Evolutionary conservation across 225 moss, liverwort and hornwort species (phyloP), one percentile per base, ranked within the genome.

Genomic region (Takakia lepidozioides): DNA sequence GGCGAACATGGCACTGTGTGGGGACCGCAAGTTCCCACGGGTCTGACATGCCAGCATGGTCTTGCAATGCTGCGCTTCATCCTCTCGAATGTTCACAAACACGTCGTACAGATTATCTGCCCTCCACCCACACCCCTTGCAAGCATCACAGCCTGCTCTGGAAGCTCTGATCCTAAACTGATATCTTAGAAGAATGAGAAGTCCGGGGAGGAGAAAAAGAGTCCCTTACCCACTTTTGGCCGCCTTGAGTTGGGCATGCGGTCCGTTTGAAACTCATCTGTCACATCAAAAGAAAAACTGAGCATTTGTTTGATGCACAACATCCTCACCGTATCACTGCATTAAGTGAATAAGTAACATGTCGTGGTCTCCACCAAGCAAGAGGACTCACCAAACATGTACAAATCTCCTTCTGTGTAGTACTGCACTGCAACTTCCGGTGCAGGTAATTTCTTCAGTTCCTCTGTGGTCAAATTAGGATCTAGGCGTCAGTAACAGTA

Each of bases 51-150:
- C 92, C 18, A 64, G 38, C 92, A 92, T 88, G 29, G 92, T 92
- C 72, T 73, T 85, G 72, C 87, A 87, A 46, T 92, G 92, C 27
- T 92, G 85, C 41, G 87, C 87, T 50, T 92, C 92, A 47, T 92
- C 92, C 62, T 92, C 92, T 18, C 87, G 88, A 20, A 93, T 93
- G 46, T 93, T 93, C 1, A 46, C 82, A 28, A 88, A 93, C 30
- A 88, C 88, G 25, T 93, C 92, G 27, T 88, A 85, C 3, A 93
- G 64, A 43, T 88, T 93, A 19, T 93, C 88, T 80, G 80, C 60
- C n/a, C n/a, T n/a, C n/a, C n/a, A n/a, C n/a, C n/a, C n/a, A n/a
- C n/a, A n/a, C n/a, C n/a, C n/a, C n/a, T n/a, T n/a, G n/a, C n/a
- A n/a, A n/a, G n/a, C n/a, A n/a, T n/a, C n/a, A n/a, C n/a, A 32